These are phyloP conservation scores for Alternaria conjuncta DNA, from an alignment of 2,329 filamentous ascomycete genomes.

Conservation along the genomic window DNA sequence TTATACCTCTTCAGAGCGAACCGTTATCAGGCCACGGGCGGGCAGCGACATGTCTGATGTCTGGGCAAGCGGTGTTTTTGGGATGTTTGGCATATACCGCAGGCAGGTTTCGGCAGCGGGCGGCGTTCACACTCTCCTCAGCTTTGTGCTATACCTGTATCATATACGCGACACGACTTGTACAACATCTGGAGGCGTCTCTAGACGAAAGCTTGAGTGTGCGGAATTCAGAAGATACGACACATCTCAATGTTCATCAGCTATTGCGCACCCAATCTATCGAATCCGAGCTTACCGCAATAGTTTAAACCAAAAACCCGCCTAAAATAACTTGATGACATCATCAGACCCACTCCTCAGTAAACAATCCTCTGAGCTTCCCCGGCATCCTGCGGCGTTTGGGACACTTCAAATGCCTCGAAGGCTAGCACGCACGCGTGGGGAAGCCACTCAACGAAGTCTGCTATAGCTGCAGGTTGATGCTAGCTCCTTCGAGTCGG, in stretches of 20 bases:
- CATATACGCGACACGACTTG: slow-evolving; percentile 38
- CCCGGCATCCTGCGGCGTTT: background rate
- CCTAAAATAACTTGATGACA: slow-evolving; percentile 8
- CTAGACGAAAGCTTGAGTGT: slow-evolving; percentile 19
- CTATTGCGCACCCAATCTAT: background rate
- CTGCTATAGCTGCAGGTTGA: background rate
- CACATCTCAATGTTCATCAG: background rate
- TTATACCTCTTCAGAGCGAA: slow-evolving; percentile 19
- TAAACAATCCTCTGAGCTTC: background rate
- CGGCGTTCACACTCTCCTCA: slow-evolving; percentile 47
- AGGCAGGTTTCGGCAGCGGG: slow-evolving; percentile 33
- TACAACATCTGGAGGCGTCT: slow-evolving; percentile 36
- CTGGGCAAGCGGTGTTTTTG: slow-evolving; percentile 26
- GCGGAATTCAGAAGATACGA: slow-evolving; percentile 6
- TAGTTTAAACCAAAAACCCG: background rate
- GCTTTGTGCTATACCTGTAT: slow-evolving; percentile 45
- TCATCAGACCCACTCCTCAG: slow-evolving; percentile 4
- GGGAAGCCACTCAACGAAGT: background rate
- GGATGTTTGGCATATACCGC: slow-evolving; percentile 40
- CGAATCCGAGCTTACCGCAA: slow-evolving; percentile 3
- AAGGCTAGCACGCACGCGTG: background rate
- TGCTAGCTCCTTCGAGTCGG: slow-evolving; percentile 7
- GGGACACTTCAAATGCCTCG: background rate
- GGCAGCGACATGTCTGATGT: slow-evolving; percentile 21
- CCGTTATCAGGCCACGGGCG: slow-evolving; percentile 19